phyloP scores from a whole-genome alignment of 192 early-diverging fungal genomes.

The Coemansia sp. region DNA sequence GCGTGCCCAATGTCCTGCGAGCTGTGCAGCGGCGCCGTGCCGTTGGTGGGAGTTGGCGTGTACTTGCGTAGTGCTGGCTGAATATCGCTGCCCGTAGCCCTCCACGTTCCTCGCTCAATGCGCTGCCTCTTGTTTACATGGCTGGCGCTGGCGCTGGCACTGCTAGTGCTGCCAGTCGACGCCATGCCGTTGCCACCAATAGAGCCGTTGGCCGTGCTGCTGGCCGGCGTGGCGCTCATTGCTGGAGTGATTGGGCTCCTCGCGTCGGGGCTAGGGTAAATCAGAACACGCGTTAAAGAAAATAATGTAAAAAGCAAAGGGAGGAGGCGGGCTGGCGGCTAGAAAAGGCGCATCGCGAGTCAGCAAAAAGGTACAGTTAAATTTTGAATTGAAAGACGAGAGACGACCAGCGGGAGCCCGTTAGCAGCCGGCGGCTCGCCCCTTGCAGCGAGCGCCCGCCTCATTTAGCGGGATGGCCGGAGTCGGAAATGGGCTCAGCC shows the following conservation, averaged over 20 bases:
- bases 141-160: neutral
- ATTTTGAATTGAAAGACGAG: too few species aligned
- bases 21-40: constrained; percentile 30
- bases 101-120: constrained; percentile 12
- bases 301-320: too few species aligned
- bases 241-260: neutral
- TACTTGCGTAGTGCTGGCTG: constrained; percentile 42
- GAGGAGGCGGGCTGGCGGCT: too few species aligned
- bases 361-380: too few species aligned
- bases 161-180: neutral
- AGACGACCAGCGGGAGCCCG: too few species aligned
- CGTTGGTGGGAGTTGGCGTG: constrained; percentile 25
- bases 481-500: too few species aligned
- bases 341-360: too few species aligned
- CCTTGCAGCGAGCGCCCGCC: too few species aligned
- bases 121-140: constrained; percentile 12
- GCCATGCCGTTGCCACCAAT: neutral
- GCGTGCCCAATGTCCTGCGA: constrained; percentile 20
- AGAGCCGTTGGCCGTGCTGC: neutral
- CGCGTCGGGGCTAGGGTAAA: neutral
- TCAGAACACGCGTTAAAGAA: neutral
- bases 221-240: constrained; percentile 29
- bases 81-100: constrained; percentile 13
- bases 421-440: too few species aligned
- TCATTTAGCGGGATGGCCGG: too few species aligned